Percentiles rank a stretch among this genome's conserved stretches.
These are phyloP conservation scores for Boletus mariae DNA, from an alignment of 1,284 basidiomycete species.

Conservation along the genomic window DNA sequence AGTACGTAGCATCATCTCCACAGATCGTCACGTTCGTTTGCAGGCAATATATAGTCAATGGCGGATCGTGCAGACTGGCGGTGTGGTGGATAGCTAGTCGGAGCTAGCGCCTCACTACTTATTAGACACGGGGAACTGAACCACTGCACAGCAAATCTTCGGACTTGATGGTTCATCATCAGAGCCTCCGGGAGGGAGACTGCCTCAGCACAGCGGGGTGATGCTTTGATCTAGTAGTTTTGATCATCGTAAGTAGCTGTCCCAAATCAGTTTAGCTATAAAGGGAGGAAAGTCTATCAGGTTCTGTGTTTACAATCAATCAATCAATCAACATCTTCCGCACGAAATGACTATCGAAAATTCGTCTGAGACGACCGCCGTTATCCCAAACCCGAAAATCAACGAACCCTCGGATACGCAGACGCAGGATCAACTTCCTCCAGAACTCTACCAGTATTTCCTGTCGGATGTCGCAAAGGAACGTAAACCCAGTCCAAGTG, in stretches of 20 bases:
- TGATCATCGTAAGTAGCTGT: background rate
- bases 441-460: conserved; percentile 51
- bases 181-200: background rate
- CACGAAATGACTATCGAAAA: conserved; percentile 10
- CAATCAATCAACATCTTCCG: background rate
- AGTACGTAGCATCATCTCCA: background rate
- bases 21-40: background rate
- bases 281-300: background rate
- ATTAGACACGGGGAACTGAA: background rate
- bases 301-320: background rate
- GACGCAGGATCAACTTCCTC: conserved; percentile 36
- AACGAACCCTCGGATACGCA: background rate
- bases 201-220: background rate
- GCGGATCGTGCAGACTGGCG: background rate
- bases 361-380: background rate
- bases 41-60: no score
- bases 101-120: background rate
- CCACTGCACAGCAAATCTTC: background rate
- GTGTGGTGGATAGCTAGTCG: background rate
- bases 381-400: background rate
- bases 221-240: background rate
- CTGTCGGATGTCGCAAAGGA: conserved; percentile 56
- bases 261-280: background rate
- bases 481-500: conserved; percentile 60
- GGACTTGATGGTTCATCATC: background rate